Evolutionary conservation across 352 stramenopile species (phyloP), one percentile per base, ranked within the genome.

Genomic region (Phytophthora brassicae): DNA sequence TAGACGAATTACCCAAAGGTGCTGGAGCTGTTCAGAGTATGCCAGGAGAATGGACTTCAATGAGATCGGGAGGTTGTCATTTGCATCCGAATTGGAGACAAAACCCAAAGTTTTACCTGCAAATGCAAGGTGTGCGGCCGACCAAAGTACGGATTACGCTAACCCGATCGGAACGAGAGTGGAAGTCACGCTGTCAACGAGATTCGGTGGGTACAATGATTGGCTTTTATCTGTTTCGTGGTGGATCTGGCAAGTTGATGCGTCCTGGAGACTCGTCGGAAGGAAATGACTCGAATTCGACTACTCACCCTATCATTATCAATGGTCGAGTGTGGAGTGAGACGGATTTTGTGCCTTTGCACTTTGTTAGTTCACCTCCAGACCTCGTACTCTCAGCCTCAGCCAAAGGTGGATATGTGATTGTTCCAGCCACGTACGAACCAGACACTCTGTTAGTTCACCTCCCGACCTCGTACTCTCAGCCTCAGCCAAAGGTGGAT

Each of bases 371-470:
- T 44, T 92, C 88, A 0, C 88, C 89, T 16, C 66, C 72, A 0
- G 82, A 90, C 14, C 68, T 92, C 38, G 71, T 82, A 22, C 69
- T 92, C 6, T 79, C 81, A 2, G 59, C 79, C n/a, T 68, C 77
- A 26, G 90, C 93, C 43, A 92, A 94, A 33, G 87, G 89, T 43
- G 70, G 78, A 3, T 96, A 90, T 58, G 78, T 90, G 24, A 96
- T 96, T 60, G 86, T 97, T 76, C 89, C 89, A 11, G 68, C 88
- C n/a, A 97, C 88, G 0, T 96, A 94, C n/a, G n/a, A n/a, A n/a
- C n/a, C n/a, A n/a, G n/a, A n/a, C 79, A 94, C 60, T 61, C 64
- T 6, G 77, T 97, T 11, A 67, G 70, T 44, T 92, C 88, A 0
- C 88, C 89, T 16, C 66, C 72, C 0, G 82, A 90, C 14, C 68